Base-by-base conservation (phyloP, 768 basidiomycete genomes). In the Termitomyces sp. region DNA sequence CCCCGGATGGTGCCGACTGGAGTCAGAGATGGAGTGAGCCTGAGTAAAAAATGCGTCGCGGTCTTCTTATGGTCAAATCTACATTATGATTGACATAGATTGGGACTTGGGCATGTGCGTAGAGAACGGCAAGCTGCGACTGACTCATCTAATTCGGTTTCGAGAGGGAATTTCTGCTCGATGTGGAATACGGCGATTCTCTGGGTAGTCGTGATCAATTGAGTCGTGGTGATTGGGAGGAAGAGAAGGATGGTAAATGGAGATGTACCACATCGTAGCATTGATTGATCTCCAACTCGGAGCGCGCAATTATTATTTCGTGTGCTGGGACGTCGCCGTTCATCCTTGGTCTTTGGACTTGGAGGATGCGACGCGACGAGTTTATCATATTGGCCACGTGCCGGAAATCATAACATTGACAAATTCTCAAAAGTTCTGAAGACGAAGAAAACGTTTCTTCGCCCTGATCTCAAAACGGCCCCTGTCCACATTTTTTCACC, bases 71-170 rank as follows among this genome's bases (percentile, higher is more conserved):
- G 77, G 70, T 91, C 90, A 59, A 76, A 72, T 40, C 88, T 92
- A 68, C 48, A 55, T 50, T 3, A 10, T 3, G 8, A 9, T n/a
- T 7, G n/a, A 54, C 58, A 24, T 22, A 38, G 14, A 43, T 6
- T 5, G 7, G 5, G 40, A 3, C 7, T 40, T 41, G 40, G n/a
- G 45, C 33, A 55, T 46, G 54, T 41, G 11, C 14, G 26, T 3
- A 7, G 40, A 14, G 4, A 14, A 11, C 18, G 28, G 22, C 6
- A 14, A 11, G 2, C 24, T 26, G 55, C 41, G 54, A 36, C 73
- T 71, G 72, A 88, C 90, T 82, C 78, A 71, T 94, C 92, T 63
- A 87, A 76, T 71, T 94, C 92, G 8, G 75, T 77, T 51, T 91
- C 88, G 22, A 88, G 72, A 46, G 88, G 79, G 65, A 92, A 94